These are phyloP conservation scores for Blastobotrys raffinosifermentans DNA, from an alignment of 1,139 yeast species.

Conservation along the genomic window DNA sequence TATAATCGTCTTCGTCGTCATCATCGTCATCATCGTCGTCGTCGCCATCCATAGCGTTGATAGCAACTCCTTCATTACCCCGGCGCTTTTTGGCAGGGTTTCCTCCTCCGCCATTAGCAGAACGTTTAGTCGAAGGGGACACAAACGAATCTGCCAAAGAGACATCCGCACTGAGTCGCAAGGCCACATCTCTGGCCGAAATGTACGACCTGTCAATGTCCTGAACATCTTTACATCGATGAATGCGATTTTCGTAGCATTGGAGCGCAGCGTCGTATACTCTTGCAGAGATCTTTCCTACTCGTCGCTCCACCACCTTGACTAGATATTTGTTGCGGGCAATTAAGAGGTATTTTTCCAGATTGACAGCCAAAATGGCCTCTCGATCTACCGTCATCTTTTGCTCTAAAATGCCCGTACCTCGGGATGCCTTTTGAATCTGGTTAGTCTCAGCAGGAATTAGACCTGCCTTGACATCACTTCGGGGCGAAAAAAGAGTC, in stretches of 20 bases:
- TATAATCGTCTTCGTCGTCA: constrained; percentile 40
- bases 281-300: constrained; percentile 64
- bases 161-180: constrained; percentile 24
- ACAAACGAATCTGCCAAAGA: constrained; percentile 26
- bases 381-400: constrained; percentile 23
- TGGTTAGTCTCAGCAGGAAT: constrained; percentile 1
- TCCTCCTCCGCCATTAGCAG: neutral
- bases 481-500: constrained; percentile 32
- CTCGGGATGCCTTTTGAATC: too few species aligned
- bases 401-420: too few species aligned
- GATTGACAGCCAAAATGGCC: constrained; percentile 56
- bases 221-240: constrained; percentile 25
- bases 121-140: constrained; percentile 6
- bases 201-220: constrained; percentile 26
- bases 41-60: constrained; percentile 17
- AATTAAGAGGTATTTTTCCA: constrained; percentile 60
- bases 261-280: constrained; percentile 57
- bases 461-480: constrained; percentile 12
- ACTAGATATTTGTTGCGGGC: constrained; percentile 61
- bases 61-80: constrained; percentile 27
- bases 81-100: constrained; percentile 1
- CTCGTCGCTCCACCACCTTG: constrained; percentile 56
- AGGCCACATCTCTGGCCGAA: constrained; percentile 30
- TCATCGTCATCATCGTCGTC: constrained; percentile 28
- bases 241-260: constrained; percentile 44